Evolutionary conservation across 2,329 filamentous ascomycete species (phyloP), one percentile per base, ranked within the genome.

Genomic region (Cordyceps fumosorosea): DNA sequence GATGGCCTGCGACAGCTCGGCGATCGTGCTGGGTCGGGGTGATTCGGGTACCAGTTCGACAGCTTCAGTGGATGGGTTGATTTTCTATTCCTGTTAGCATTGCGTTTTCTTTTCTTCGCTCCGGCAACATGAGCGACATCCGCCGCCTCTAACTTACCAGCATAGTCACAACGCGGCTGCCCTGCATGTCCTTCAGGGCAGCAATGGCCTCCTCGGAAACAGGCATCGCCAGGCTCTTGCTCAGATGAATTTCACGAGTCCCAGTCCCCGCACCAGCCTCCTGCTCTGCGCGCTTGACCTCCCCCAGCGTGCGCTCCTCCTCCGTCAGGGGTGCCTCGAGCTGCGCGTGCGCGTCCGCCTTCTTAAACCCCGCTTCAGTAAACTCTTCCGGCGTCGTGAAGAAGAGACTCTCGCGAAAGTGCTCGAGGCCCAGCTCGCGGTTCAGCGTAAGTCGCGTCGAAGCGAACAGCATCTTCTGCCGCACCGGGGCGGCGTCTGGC

Each of bases 401-500:
- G 71, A 93, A 91, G 48, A 93, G 80, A 26, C 84, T 89, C 72
- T 93, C 89, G 57, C 87, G 79, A 75, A 95, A 93, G 69, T 91
- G 82, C 73, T 95, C 90, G 60, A 85, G 84, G 52, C 91, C 90
- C 11, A 95, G 80, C 75, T 93, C 89, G 48, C 90, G 84, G 56
- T 88, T 83, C 1, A 95, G 81, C 0, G 89, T 90, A 68, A 93
- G 79, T 11, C 89, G 84, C 32, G 90, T 93, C 26, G 86, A 84
- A 6, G 90, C 90, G 73, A 93, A 93, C 24, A 95, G 83, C 88
- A 91, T 95, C 80, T 95, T 95, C 73, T 91, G 88, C 45, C 90
- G 86, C 62, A 95, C 90, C 32, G 88, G 89, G 45, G 90, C 90
- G 1, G 84, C 72, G 74, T 93, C 89, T 29, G 90, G 91, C 6